Conservation (phyloP, 108 stramenopile genomes). For the Skeletonema marinoi region DNA sequence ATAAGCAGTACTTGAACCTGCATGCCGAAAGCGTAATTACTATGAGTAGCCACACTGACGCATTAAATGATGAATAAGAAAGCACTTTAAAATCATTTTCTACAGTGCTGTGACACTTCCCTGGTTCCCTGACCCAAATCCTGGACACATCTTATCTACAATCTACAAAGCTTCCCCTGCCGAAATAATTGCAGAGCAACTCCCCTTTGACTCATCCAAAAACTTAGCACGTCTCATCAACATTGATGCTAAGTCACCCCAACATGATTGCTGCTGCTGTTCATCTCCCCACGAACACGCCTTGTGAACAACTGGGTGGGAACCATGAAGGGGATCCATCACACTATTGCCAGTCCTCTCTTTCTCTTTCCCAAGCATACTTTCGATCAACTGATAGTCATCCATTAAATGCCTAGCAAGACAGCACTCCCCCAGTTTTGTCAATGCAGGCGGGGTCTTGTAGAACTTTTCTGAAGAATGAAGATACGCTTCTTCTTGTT, state of each 20-base stretch:
- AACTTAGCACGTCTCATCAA: background rate
- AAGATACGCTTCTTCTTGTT: background rate
- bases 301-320: conserved; percentile 10
- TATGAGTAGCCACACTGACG: too few relatives aligned
- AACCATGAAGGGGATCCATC: conserved; percentile 4
- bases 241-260: conserved; percentile 17
- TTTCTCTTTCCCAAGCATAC: conserved; percentile 9
- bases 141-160: too few relatives aligned
- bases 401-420: conserved; percentile 4
- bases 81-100: too few relatives aligned
- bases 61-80: too few relatives aligned
- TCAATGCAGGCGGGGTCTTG: background rate
- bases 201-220: background rate
- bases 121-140: too few relatives aligned
- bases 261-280: conserved; percentile 16
- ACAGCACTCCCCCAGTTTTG: conserved; percentile 24
- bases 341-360: background rate
- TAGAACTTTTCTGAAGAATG: background rate
- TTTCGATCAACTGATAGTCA: conserved; percentile 26
- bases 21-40: too few relatives aligned
- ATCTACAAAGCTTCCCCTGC: too few relatives aligned
- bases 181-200: background rate
- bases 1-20: too few relatives aligned
- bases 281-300: conserved; percentile 24
- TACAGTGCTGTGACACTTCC: too few relatives aligned